Evolutionary conservation across 306 rosid genomes (phyloP), one percentile per base, ranked within the genome.

Genomic region (Cicer judaicum): DNA sequence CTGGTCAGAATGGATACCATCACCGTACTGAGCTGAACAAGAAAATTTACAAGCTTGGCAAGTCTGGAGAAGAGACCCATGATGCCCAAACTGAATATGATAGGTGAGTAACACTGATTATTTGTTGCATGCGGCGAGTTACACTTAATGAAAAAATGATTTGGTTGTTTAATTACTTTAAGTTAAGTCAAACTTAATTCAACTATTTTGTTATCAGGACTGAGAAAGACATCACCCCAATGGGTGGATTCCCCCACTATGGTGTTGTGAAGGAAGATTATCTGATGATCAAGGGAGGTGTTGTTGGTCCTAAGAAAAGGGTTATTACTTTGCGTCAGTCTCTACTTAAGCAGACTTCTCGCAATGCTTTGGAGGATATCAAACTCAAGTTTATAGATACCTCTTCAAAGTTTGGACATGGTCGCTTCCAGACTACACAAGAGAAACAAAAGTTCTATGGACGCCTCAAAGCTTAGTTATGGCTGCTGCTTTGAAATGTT

Each of bases 181-280:
- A 34, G 2, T 5, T 55, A 2, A 34, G 10, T 42, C 4, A 0
- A 39, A 59, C 61, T 54, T 39, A 21, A 41, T 36, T 12, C 6
- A 10, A 24, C n/a, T 15, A 6, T 16, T 62, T 47, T 76, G 34
- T 11, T 84, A 7, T 10, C 85, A 92, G 97, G 88, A 92, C 97
- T n/a, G 96, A 92, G 89, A 92, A 92, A 53, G 96, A 92, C 24
- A 84, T 92, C 21, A 92, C 93, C 8, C 97, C 97, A 21, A 87
- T 92, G 81, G 97, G 97, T 74, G 97, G 97, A 38, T 92, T 92
- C 86, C 97, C 97, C 7, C 96, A 92, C 78, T 92, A 92, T 1
- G 97, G 97, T 85, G 40, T 89, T 16, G 97, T 92, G 74, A 92
- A 92, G 77, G 88, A 87, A 64, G 97, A 92, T 57, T 92, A 47